Base-by-base conservation (phyloP, 495 filamentous ascomycete genomes). In the Aspergillus avenaceus region DNA sequence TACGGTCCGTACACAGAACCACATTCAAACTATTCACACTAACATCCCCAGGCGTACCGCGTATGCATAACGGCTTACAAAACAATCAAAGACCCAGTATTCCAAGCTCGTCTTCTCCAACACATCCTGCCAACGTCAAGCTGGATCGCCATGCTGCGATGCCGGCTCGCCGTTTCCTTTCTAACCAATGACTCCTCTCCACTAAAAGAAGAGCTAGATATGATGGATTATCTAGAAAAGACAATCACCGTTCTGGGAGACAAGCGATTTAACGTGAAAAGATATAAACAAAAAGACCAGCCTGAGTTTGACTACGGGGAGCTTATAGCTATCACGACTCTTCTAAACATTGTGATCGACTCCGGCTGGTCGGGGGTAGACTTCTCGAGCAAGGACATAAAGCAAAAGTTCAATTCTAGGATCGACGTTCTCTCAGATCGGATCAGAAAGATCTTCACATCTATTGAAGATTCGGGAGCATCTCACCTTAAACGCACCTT, bases 281-380 rank as follows among this genome's bases (percentile, higher is more conserved):
- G 53, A 16, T 56, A 61, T 22, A 66, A 66, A 24, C 41, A 47
- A 8, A 62, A 59, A 45, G 53, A n/a, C 6, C 22, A 56, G 7
- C 60, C 53, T 12, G 60, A 77, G 24, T 90, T 84, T 12, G 80
- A 95, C 58, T 96, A 85, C 65, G 70, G 71, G 9, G 69, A 78
- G 34, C 77, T 97, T 3, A 68, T 73, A 0, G 81, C 87, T 1
- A 71, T 83, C 13, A 71, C 84, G 2, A 69, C 73, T 12, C 75
- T 95, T 44, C 74, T 97, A 5, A 83, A 90, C 59, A 79, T 90
- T 18, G 84, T 79, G 22, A 75, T 96, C 23, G 89, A 87, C 57
- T 78, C 82, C 29, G 85, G 83, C 18, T 74, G 63, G 49, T 53
- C 50, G 13, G 64, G 61, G 29, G 32, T 64, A 13, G 49, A 46